Base-by-base conservation (phyloP, 768 basidiomycete genomes). In the Boletellus ananas region DNA sequence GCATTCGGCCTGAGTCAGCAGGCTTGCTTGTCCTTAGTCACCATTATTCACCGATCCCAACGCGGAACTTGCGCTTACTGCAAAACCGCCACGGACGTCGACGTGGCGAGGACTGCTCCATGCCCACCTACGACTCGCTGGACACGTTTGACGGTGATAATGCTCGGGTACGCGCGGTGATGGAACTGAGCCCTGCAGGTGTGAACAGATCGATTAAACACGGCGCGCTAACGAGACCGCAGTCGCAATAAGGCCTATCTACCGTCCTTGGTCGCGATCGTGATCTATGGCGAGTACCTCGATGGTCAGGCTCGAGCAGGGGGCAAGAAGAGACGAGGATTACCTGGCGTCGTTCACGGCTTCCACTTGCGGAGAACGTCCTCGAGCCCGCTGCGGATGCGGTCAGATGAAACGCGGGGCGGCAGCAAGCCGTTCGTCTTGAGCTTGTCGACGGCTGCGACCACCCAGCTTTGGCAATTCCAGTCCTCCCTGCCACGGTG, bases 391-490 rank as follows among this genome's bases (percentile, higher is more conserved):
- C 46, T 46, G 34, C 38, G 61, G 45, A 68, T 54, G 42, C 20
- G 37, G 31, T 57, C 53, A 8, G 61, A 45, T 36, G 62, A 54
- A 23, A 65, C 33, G 23, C 57, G 53, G 7, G 51, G 33, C 20
- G 48, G 53, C 39, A 69, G 38, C 41, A 60, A 23, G 37, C 34
- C 51, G 6, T 50, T 47, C 7, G 43, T 46, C 47, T 43, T 63
- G 48, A 69, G 55, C 35, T 51, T 53, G 33, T 65, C 65, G 1
- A 66, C 51, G 6, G 63, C 57, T 4, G 44, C 52, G 21, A 61
- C 57, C 9, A 65, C 62, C 63, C 66, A 68, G 42, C 18, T 66
- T 50, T 67, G 68, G 29, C 59, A 63, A 10, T 67, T 68, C 68
- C 68, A 67, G 35, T 68, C 60, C 52, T 63, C 60, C 34, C 51